Conservation (phyloP, 2,329 filamentous ascomycete species). For the Verticillium klebahnii region DNA sequence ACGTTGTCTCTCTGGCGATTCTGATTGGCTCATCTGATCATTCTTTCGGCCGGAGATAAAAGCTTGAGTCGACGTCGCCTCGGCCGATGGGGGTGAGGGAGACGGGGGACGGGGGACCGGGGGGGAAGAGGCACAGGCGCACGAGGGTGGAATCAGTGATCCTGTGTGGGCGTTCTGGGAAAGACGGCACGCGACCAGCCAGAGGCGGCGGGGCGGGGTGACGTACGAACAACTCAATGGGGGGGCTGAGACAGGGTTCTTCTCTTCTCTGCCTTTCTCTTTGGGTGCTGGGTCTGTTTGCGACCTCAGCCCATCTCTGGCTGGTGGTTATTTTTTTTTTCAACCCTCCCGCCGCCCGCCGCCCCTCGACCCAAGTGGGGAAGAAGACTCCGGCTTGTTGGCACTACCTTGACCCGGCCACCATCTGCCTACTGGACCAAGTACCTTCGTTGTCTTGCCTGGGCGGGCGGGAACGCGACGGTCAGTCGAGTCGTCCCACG, state of each 20-base stretch:
- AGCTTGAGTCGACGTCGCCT: neutral
- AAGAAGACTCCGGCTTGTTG: too few species aligned
- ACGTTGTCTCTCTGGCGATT: constrained; percentile 5
- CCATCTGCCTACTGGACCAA: too few species aligned
- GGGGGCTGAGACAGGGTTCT: neutral
- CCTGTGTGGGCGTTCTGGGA: neutral
- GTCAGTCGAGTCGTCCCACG: neutral
- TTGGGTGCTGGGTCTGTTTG: too few species aligned
- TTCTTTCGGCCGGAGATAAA: neutral
- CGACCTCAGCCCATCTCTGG: neutral
- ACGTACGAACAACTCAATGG: neutral
- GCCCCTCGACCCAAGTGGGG: too few species aligned
- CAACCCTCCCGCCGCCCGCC: too few species aligned
- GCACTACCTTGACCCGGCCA: too few species aligned
- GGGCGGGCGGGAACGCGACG: too few species aligned
- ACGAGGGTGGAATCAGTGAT: neutral
- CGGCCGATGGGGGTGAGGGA: neutral
- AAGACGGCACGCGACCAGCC: neutral
- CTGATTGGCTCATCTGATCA: constrained; percentile 7
- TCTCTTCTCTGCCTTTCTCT: neutral
- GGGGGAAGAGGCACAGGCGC: neutral
- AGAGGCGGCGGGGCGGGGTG: neutral
- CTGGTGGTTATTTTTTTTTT: neutral
- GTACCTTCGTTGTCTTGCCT: too few species aligned
- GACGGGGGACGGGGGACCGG: too few species aligned